Evolutionary conservation across 495 filamentous ascomycete genomes (phyloP), one percentile per base, ranked within the genome.

Genomic region (Penicillium herquei): DNA sequence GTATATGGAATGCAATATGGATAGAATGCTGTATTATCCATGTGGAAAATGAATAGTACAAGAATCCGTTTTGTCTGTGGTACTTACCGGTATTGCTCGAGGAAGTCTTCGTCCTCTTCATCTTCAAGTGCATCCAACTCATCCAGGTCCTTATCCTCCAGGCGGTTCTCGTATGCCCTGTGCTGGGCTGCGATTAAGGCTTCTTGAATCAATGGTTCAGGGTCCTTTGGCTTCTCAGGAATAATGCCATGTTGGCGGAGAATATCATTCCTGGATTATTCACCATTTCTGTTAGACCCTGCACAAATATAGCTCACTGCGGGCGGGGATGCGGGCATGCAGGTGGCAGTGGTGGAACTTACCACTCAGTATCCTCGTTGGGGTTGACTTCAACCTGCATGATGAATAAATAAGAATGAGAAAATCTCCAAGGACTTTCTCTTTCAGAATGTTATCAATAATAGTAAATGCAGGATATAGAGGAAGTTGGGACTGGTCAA

Each of bases 341-440:
- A 42, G 44, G 18, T 34, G 31, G n/a, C 37, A 13, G 10, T 16
- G 32, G 16, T 32, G 35, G 26, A 18, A 52, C 54, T 67, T 77
- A 96, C 94, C 94, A 98, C 87, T 98, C 94, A 37, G 94, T 98
- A 70, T 98, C 94, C 57, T 91, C 94, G 69, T 97, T 95, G 33
- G 92, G 92, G 68, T 98, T 86, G 66, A 98, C 88, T 49, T 94
- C 91, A 48, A 97, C 95, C 57, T 77, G 86, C 90, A 94, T 95
- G 11, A 51, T 85, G 63, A 32, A 43, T 39, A 30, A 14, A 44
- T 39, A 39, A 14, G 10, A 48, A 44, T 16, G 11, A 45, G 40
- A 8, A 33, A 9, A 37, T n/a, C 26, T 33, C 26, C 21, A 32
- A 46, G 8, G 13, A 37, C 43, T 51, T 39, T 45, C 5, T 21